Evolutionary conservation across 2,329 filamentous ascomycete genomes (phyloP), one percentile per base, ranked within the genome.

Genomic region (Fusarium buharicum): DNA sequence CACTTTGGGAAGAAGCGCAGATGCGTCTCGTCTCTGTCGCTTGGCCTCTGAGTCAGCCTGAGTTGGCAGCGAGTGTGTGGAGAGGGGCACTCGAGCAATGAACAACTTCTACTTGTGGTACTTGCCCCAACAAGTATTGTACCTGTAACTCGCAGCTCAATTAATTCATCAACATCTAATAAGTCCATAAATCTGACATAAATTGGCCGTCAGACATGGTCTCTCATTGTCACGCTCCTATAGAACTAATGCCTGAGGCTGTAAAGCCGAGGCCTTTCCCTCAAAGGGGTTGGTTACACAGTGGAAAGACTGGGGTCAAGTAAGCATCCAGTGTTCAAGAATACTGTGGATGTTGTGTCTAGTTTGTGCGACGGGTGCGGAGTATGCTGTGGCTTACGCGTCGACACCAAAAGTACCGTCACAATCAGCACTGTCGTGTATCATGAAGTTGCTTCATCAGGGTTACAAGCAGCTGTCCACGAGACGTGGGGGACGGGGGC

Each of bases 341-440:
- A 8, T n/a, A n/a, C 30, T 14, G 30, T n/a, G 12, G 3, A 31
- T 11, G 30, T 11, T 13, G 12, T 7, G 4, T 14, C 8, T 4
- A 10, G 5, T 11, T 13, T 7, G 12, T 28, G 27, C 6, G 27
- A 28, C 27, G 17, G 17, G 17, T 14, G 36, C 36, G 10, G 6
- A 37, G 36, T 27, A 50, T 38, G 20, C 33, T 30, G 48, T 54
- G 41, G 55, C 56, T 60, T 41, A 49, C 56, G 55, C 27, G 37
- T 59, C 37, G 40, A 18, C n/a, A 34, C 5, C 20, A 18, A 16
- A 22, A 34, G 9, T 31, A 36, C 34, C 28, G 12, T 33, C 30
- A 24, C 31, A 48, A 28, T 24, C 24, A 28, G 31, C 13, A 2
- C 5, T 6, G 24, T 8, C 22, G 22, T 24, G 6, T 24, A 24